Base-by-base conservation (phyloP, 768 basidiomycete genomes). In the Macrolepiota fuliginosa region DNA sequence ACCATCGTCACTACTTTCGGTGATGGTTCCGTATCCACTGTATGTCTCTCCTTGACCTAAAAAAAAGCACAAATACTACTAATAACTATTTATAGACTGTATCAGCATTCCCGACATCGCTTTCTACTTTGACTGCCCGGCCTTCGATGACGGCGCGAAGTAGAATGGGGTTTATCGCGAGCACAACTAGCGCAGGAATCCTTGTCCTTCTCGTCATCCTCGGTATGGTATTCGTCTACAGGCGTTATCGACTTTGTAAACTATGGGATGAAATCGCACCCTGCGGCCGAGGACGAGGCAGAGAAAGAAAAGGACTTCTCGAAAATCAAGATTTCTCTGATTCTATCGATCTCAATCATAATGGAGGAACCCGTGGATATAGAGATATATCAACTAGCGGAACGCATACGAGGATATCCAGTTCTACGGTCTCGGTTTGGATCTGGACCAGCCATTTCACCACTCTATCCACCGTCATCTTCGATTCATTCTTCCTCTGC, bases 291-390 rank as follows among this genome's bases (percentile, higher is more conserved):
- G 22, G 46, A 46, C 56, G 59, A 32, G 25, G 39, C 12, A 66
- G 54, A 37, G 65, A 66, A 51, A 39, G 40, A 4, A 62, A 62
- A 32, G 56, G 63, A 11, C 50, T 66, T 4, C 58, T 66, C 17
- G 63, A 62, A 15, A 61, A 63, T 45, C 64, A 65, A 29, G 64
- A 63, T 45, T 62, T 67, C 29, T 54, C 63, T 27, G 65, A 64
- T 40, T 57, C 64, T 40, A 25, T 54, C 13, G 19, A 29, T 0
- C 17, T 45, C 19, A 19, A 19, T 2, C n/a, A n/a, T 19, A n/a
- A 1, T 53, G 46, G 58, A 2, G 58, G 37, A 22, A 27, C 45
- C 15, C 50, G 40, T 25, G 62, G 58, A 56, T 58, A 49, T 52
- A 40, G 47, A 49, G 49, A 57, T 49, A n/a, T 32, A 47, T 46